Evolutionary conservation across 2,329 filamentous ascomycete species (phyloP).

Genomic region (Elsinoe arachidis): DNA sequence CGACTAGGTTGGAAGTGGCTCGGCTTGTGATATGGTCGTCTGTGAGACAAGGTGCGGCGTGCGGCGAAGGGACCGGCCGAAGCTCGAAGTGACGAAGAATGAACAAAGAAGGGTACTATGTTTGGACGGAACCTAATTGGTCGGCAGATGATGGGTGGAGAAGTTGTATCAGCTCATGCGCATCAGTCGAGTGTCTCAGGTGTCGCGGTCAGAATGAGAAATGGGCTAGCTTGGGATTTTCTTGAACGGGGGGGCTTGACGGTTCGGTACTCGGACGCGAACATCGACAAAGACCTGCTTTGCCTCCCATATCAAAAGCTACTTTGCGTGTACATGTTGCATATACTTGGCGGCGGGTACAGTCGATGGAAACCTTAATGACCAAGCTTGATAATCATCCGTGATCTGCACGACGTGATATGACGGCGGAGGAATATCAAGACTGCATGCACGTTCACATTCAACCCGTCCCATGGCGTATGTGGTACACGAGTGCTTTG

Average conservation of each 20-base stretch:
- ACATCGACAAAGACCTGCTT: constrained; percentile 11
- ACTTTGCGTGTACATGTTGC: not conserved
- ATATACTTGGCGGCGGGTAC: not conserved
- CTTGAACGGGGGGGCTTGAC: not conserved
- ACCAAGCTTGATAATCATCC: constrained; percentile 3
- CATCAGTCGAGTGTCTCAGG: constrained; percentile 13
- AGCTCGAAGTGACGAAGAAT: not conserved
- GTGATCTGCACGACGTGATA: not conserved
- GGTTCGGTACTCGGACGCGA: constrained; percentile 12
- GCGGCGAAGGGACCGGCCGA: constrained; percentile 17
- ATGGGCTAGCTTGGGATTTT: not conserved
- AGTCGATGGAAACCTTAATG: not conserved
- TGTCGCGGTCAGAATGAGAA: constrained; percentile 8
- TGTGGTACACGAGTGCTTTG: not conserved
- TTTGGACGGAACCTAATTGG: constrained; percentile 1
- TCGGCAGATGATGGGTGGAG: constrained; percentile 12
- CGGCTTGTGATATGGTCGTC: constrained; percentile 15
- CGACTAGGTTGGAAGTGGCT: constrained; percentile 5
- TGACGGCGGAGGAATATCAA: constrained; percentile 4
- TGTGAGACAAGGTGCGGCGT: constrained; percentile 16
- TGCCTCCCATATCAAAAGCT: not conserved
- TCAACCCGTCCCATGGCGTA: not conserved
- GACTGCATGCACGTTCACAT: constrained; percentile 1
- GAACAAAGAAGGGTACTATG: constrained; percentile 1
- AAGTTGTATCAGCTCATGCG: constrained; percentile 13